phyloP scores from a whole-genome alignment of 1,139 yeast species.

The Kodamaea plutei region DNA sequence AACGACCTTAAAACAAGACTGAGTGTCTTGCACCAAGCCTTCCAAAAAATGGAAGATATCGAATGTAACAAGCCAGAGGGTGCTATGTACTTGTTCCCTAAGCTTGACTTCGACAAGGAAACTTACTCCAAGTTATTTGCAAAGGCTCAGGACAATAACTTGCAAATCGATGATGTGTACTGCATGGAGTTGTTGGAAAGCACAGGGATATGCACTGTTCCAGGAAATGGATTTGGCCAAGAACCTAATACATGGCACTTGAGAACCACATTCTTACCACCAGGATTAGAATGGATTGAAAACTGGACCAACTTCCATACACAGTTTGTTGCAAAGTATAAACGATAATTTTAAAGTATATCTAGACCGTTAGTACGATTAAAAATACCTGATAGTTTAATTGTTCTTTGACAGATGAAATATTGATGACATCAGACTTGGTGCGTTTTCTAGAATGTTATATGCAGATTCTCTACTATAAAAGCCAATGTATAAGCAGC shows the following conservation, averaged over 20 bases:
- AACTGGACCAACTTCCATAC: conserved; percentile 75
- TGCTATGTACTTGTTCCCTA: conserved; percentile 96
- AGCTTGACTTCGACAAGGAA: conserved; percentile 52
- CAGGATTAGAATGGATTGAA: conserved; percentile 85
- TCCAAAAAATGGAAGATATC: conserved; percentile 73
- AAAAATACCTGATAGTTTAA: no score
- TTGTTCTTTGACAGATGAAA: no score
- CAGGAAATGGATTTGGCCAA: conserved; percentile 97
- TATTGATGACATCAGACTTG: no score
- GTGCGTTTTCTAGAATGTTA: no score
- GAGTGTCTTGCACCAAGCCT: conserved; percentile 59
- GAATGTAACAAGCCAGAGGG: conserved; percentile 88
- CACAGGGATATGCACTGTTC: conserved; percentile 97
- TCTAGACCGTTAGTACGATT: no score
- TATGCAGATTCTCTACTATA: no score
- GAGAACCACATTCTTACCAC: conserved; percentile 94
- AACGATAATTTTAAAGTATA: no score
- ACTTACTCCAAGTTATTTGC: conserved; percentile 49
- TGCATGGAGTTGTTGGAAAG: conserved; percentile 74
- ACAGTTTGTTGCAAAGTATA: conserved; percentile 59
- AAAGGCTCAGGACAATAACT: conserved; percentile 52
- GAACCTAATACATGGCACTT: conserved; percentile 82
- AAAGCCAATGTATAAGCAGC: no score
- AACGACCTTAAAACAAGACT: conserved; percentile 64
- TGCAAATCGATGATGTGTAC: conserved; percentile 80